These are phyloP conservation scores for Moricandia arvensis DNA, from an alignment of 345 rosid genomes.

Conservation along the genomic window DNA sequence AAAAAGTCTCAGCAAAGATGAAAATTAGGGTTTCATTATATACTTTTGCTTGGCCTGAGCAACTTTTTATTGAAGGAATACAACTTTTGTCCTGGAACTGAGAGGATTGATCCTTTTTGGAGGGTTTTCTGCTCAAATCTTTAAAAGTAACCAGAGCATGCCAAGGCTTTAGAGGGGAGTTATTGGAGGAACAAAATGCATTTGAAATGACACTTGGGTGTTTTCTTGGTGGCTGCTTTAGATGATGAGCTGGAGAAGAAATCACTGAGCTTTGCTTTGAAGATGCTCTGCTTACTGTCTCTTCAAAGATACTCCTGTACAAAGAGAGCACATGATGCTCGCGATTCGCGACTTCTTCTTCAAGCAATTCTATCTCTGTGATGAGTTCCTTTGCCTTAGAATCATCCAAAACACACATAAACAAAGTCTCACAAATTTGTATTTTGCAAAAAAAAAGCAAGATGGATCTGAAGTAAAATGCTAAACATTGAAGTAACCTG, in stretches of 20 bases:
- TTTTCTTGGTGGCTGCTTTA: constrained; percentile 55
- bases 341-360: constrained; percentile 78
- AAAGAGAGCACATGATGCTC: constrained; percentile 82
- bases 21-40: background rate
- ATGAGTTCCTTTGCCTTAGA: constrained; percentile 79
- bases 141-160: constrained; percentile 51
- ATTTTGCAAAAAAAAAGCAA: background rate
- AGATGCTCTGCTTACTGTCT: constrained; percentile 53
- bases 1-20: background rate
- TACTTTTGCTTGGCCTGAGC: constrained; percentile 50
- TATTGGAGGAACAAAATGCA: constrained; percentile 82
- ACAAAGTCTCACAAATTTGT: background rate
- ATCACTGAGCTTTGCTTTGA: constrained; percentile 58
- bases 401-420: constrained; percentile 1
- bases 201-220: constrained; percentile 83
- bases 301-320: constrained; percentile 69
- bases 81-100: constrained; percentile 38
- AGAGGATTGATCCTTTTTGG: constrained; percentile 41
- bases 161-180: constrained; percentile 56
- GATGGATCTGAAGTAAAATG: background rate
- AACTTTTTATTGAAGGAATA: constrained; percentile 42
- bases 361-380: constrained; percentile 75
- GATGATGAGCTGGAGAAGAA: constrained; percentile 69
- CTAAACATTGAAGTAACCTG: constrained; percentile 43
- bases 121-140: constrained; percentile 46